Percentiles rank a stretch among this genome's conserved stretches.
Evolutionary conservation across 306 rosid genomes (phyloP).

Genomic region (Boehmeria nivea): DNA sequence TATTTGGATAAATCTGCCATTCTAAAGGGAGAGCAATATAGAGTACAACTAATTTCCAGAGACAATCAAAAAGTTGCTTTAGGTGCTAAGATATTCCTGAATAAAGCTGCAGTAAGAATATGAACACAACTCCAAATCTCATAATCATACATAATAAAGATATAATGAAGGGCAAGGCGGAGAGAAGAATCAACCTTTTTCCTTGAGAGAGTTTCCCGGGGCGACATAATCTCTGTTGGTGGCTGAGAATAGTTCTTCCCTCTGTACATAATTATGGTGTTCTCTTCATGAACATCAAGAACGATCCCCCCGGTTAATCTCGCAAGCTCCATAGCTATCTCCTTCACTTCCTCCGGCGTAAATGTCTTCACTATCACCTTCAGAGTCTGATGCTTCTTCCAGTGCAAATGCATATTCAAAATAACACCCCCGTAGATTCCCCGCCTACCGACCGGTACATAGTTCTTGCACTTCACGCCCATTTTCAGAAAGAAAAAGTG

Average conservation of each 20-base stretch:
- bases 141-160: neutral
- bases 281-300: constrained; percentile 77
- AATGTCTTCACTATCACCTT: constrained; percentile 85
- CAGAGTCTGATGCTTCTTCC: constrained; percentile 97
- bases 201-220: constrained; percentile 80
- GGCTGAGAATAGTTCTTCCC: constrained; percentile 97
- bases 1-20: too few relatives aligned
- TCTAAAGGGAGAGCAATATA: too few relatives aligned
- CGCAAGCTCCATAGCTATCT: constrained; percentile 82
- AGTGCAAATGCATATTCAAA: constrained; percentile 95
- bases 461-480: constrained; percentile 88
- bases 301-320: constrained; percentile 88
- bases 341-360: constrained; percentile 83
- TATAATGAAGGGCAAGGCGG: neutral
- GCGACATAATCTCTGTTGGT: constrained; percentile 97
- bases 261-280: constrained; percentile 89
- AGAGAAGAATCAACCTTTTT: constrained; percentile 54
- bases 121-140: constrained; percentile 11
- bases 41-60: neutral
- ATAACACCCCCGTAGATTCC: constrained; percentile 96
- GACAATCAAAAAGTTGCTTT: neutral
- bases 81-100: neutral
- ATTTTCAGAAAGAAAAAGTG: constrained; percentile 91
- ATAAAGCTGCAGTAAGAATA: neutral
- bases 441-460: constrained; percentile 90